phyloP scores from a whole-genome alignment of 163 green algal genomes.

The Volvox carteri region DNA sequence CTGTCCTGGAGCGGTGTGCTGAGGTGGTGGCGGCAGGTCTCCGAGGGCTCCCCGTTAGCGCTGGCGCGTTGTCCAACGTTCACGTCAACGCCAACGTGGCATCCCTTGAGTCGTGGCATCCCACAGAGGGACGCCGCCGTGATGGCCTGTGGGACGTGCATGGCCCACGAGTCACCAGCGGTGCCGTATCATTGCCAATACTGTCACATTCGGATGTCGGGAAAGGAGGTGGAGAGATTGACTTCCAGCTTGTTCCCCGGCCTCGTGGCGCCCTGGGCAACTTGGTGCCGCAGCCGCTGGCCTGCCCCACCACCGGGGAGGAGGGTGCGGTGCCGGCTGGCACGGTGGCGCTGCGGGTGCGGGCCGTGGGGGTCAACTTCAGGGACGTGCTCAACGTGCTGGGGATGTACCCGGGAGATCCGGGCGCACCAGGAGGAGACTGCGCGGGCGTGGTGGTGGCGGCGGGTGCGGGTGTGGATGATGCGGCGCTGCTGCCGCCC shows the following conservation, averaged over 20 bases:
- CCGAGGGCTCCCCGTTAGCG: too few relatives aligned
- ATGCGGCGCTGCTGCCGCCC: slow-evolving; percentile 47
- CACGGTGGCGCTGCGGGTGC: slow-evolving; percentile 71
- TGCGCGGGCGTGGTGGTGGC: slow-evolving; percentile 83
- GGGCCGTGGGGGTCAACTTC: slow-evolving; percentile 92
- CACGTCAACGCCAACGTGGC: too few relatives aligned
- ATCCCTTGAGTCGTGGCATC: too few relatives aligned
- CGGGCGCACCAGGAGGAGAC: slow-evolving; percentile 86
- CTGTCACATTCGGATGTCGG: not conserved
- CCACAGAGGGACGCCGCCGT: too few relatives aligned
- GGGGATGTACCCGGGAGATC: slow-evolving; percentile 92
- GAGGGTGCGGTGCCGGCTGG: slow-evolving; percentile 1
- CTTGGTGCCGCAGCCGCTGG: slow-evolving; percentile 65
- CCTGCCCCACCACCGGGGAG: not conserved
- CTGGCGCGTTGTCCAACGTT: too few relatives aligned
- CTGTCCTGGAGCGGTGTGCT: not conserved
- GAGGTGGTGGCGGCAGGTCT: not conserved
- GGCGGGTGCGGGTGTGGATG: slow-evolving; percentile 58
- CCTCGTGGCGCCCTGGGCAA: slow-evolving; percentile 68
- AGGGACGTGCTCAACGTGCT: slow-evolving; percentile 94
- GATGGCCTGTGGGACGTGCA: not conserved
- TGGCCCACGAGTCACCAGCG: not conserved
- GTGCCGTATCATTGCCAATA: not conserved
- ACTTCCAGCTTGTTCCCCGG: slow-evolving; percentile 66
- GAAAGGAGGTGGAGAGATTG: not conserved